These are phyloP conservation scores for Posidonia oceanica DNA, from an alignment of 116 monocot genomes.

Conservation along the genomic window DNA sequence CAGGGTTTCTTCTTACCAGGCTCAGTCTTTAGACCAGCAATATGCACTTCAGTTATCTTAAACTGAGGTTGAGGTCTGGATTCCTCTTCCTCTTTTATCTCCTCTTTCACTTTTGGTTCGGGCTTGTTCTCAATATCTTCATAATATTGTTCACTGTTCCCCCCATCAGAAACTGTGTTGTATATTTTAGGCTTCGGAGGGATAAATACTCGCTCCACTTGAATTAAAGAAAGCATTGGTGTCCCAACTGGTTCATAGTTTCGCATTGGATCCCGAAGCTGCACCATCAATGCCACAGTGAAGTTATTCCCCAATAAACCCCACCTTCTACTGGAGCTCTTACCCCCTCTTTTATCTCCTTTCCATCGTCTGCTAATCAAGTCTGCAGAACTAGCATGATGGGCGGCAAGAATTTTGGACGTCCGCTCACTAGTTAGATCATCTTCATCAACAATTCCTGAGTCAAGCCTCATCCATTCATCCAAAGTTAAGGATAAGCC, in stretches of 20 bases:
- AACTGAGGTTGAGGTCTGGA: conserved; percentile 49
- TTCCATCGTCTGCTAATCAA: conserved; percentile 33
- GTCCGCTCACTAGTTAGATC: conserved; percentile 67
- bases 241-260: conserved; percentile 54
- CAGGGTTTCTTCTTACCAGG: conserved; percentile 57
- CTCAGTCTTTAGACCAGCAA: conserved; percentile 79
- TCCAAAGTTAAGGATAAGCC: conserved; percentile 72
- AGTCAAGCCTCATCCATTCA: conserved; percentile 93
- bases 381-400: conserved; percentile 64
- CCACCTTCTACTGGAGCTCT: conserved; percentile 54
- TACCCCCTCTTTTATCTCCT: conserved; percentile 41
- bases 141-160: conserved; percentile 25
- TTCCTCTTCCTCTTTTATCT: conserved; percentile 46
- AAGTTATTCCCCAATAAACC: conserved; percentile 65
- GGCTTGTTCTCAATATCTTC: conserved; percentile 23
- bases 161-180: conserved; percentile 26
- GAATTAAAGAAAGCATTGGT: conserved; percentile 59
- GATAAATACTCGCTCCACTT: conserved; percentile 47
- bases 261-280: conserved; percentile 53
- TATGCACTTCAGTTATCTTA: conserved; percentile 84
- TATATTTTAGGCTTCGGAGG: conserved; percentile 47
- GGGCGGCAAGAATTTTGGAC: conserved; percentile 85
- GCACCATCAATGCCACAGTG: conserved; percentile 66
- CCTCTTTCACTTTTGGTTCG: conserved; percentile 15
- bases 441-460: conserved; percentile 69